Percentiles rank a stretch among this genome's conserved stretches.
Conservation (phyloP, 1,139 yeast species). For the Pichia sp. region DNA sequence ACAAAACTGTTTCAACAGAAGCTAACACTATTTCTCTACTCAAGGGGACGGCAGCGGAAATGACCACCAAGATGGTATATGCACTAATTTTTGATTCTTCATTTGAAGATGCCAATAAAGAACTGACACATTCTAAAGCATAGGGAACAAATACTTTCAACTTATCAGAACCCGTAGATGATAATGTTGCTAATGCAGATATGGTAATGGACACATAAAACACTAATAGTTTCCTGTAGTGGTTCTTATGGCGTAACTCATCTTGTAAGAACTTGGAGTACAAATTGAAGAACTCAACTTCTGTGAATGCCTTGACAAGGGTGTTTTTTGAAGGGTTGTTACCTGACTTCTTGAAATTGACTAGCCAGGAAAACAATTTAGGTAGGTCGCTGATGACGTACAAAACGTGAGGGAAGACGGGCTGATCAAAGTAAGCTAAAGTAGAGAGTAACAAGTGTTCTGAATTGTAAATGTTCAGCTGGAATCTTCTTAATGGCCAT, state of each 20-base stretch:
- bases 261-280: constrained; percentile 58
- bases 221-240: constrained; percentile 69
- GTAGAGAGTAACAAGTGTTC: constrained; percentile 67
- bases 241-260: constrained; percentile 48
- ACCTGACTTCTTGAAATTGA: constrained; percentile 55
- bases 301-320: constrained; percentile 69
- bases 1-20: constrained; percentile 62
- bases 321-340: constrained; percentile 62
- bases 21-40: constrained; percentile 60
- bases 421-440: constrained; percentile 71
- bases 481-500: constrained; percentile 93
- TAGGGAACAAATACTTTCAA: constrained; percentile 45
- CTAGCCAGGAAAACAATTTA: constrained; percentile 66
- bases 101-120: constrained; percentile 45
- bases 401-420: constrained; percentile 69
- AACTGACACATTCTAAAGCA: constrained; percentile 55
- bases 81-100: constrained; percentile 77
- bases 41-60: constrained; percentile 68
- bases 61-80: constrained; percentile 74
- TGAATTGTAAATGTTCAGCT: constrained; percentile 74
- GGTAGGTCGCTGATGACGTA: constrained; percentile 70
- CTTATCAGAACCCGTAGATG: constrained; percentile 37
- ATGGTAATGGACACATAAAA: constrained; percentile 74
- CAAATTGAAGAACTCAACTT: constrained; percentile 60
- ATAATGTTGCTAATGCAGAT: constrained; percentile 52